Base-by-base conservation (phyloP, 139 green algal genomes). In the Chlorella sorokiniana region DNA sequence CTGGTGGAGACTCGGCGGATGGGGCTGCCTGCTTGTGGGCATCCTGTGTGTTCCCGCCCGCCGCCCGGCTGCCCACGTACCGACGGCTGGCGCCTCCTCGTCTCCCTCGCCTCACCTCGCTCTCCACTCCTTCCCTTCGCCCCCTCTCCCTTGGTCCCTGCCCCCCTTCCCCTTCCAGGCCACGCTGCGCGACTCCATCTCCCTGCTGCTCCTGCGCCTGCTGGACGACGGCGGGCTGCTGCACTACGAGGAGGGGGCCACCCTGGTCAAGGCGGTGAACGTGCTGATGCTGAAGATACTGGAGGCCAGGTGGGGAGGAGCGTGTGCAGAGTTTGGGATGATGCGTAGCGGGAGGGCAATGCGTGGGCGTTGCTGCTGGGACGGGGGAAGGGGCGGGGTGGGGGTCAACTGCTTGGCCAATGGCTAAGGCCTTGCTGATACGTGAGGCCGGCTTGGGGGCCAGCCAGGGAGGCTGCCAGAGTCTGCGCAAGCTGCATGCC, bases 251-350 rank as follows among this genome's bases (percentile, higher is more conserved):
- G 89, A 93, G 37, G 90, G 87, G n/a, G 40, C 51, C 48, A 85
- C 90, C 10, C 83, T 96, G 40, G 79, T 96, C 41, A 92, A 92
- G 54, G 96, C 95, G 1, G 86, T 98, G 41, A 99, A 99, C 88
- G 91, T 99, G 73, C 89, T 99, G 25, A 97, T 98, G 91, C 90
- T 98, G 63, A 95, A 95, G 83, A 89, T 97, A 5, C 83, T 99
- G 75, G 96, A 98, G 81, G 89, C 96, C 85, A 79, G 73, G 73
- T 67, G 71, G 25, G 67, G 6, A 2, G n/a, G 1, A 7, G 7
- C 31, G 25, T 3, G n/a, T n/a, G n/a, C n/a, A n/a, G n/a, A n/a
- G n/a, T 35, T 25, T 4, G 56, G 52, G 22, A 62, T 45, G 31
- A 68, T 14, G 61, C n/a, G 11, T 33, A 29, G 11, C 48, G 48